Percentiles rank a stretch among this genome's conserved stretches.
These are phyloP conservation scores for Fusarium sublunatum DNA, from an alignment of 2,329 filamentous ascomycete species.

Conservation along the genomic window DNA sequence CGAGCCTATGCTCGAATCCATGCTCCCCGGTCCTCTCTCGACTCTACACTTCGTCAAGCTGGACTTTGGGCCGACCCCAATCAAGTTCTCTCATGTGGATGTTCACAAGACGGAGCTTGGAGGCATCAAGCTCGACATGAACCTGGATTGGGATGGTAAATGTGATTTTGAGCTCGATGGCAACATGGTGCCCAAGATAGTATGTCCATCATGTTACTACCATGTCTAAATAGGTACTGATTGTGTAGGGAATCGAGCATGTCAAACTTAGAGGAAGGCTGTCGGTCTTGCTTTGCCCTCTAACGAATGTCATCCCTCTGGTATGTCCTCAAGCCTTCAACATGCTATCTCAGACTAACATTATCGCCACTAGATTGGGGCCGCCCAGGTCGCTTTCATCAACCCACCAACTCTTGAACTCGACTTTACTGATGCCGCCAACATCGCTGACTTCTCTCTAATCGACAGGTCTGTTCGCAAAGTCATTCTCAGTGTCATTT, in stretches of 20 bases:
- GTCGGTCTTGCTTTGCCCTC: constrained; percentile 38
- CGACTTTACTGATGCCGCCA: constrained; percentile 44
- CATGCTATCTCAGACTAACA: background rate
- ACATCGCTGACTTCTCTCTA: constrained; percentile 40
- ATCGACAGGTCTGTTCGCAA: constrained; percentile 43
- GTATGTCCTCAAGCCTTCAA: constrained; percentile 17
- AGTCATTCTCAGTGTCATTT: constrained; percentile 41
- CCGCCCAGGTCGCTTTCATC: constrained; percentile 43
- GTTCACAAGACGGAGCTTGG: constrained; percentile 39
- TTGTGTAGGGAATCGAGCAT: constrained; percentile 40
- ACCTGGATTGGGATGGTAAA: constrained; percentile 40
- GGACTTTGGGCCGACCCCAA: constrained; percentile 37
- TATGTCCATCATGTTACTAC: constrained; percentile 8
- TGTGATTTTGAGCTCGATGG: constrained; percentile 45
- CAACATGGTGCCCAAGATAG: constrained; percentile 43
- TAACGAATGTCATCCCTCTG: constrained; percentile 42
- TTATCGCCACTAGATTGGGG: constrained; percentile 33
- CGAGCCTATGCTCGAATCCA: constrained; percentile 42
- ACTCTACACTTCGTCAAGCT: constrained; percentile 41
- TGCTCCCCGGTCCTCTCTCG: constrained; percentile 42
- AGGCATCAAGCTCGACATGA: constrained; percentile 46
- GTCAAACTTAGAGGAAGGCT: constrained; percentile 41
- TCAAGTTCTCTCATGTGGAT: constrained; percentile 41
- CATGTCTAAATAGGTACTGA: background rate
- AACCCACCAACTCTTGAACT: constrained; percentile 43